Conservation (phyloP, 176 grass and related monocot genomes). For the Eragrostis nindensis region DNA sequence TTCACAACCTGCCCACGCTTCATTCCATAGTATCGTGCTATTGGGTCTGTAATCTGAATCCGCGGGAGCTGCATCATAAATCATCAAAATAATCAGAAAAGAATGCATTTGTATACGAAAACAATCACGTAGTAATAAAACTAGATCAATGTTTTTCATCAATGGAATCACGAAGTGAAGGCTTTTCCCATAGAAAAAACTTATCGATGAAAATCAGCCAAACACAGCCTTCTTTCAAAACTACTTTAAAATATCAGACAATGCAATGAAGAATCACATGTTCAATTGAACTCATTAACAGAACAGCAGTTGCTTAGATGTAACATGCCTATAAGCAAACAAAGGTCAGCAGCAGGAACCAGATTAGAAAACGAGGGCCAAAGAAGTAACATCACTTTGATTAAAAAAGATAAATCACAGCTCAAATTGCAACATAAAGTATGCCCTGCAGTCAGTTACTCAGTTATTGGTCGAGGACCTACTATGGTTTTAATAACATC, state of each 20-base stretch:
- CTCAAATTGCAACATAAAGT: neutral
- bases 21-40: constrained; percentile 85
- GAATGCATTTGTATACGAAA: neutral
- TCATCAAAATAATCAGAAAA: constrained; percentile 20
- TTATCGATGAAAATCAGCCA: neutral
- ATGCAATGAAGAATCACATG: neutral
- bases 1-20: constrained; percentile 86
- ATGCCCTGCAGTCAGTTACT: neutral
- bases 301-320: neutral
- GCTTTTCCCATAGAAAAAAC: neutral
- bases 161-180: too few species aligned
- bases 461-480: neutral
- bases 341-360: neutral
- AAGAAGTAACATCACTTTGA: neutral
- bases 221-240: neutral
- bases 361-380: neutral
- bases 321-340: neutral
- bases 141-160: neutral
- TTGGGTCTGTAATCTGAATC: constrained; percentile 77
- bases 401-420: neutral
- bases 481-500: neutral
- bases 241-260: neutral
- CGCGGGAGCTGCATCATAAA: constrained; percentile 61
- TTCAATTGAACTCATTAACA: neutral
- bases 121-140: neutral